Evolutionary conservation across 73 alveolate species (phyloP), one percentile per base, ranked within the genome.

Genomic region (Paramecium tetraurelia): DNA sequence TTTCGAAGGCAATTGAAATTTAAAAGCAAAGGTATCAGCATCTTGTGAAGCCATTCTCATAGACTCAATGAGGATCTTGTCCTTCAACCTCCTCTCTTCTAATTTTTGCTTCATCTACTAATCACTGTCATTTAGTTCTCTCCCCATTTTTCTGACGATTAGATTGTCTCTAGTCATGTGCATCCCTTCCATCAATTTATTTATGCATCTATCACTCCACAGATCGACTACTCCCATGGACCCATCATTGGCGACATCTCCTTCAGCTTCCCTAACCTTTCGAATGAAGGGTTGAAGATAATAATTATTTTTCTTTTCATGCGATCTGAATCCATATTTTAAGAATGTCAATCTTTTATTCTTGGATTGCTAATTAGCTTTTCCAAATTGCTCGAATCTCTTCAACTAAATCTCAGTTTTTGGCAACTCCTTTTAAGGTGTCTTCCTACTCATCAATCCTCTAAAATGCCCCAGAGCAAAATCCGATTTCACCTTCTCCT

Each of bases 151-250:
- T 14, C 86, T 31, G 12, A 72, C 59, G 2, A 72, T 36, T 33
- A 72, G 10, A 72, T 72, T 72, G 20, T 72, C 86, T 72, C 86
- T 72, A 3, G 86, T 72, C 86, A 72, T 72, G n/a, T 31, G 36
- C 33, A 72, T 72, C 11, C 58, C 86, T 29, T 72, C 86, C 86
- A 72, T 72, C 12, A 72, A 40, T 72, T 43, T 72, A 35, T 72
- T 72, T 33, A 72, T 43, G 40, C 46, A 29, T 72, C 86, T 72
- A 72, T 72, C 86, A 72, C 86, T 72, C 86, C 86, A 72, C 20
- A 72, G 35, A 72, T 72, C 86, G n/a, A 72, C 86, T 18, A 72
- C 86, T 72, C 86, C 86, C 86, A 72, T 72, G 2, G 86, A 72
- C 5, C 86, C 86, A 72, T 72, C 86, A 72, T 36, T 72, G 0